Evolutionary conservation across 371 early-diverging fungal genomes (phyloP), one percentile per base, ranked within the genome.

Genomic region (Apophysomyces variabilis): DNA sequence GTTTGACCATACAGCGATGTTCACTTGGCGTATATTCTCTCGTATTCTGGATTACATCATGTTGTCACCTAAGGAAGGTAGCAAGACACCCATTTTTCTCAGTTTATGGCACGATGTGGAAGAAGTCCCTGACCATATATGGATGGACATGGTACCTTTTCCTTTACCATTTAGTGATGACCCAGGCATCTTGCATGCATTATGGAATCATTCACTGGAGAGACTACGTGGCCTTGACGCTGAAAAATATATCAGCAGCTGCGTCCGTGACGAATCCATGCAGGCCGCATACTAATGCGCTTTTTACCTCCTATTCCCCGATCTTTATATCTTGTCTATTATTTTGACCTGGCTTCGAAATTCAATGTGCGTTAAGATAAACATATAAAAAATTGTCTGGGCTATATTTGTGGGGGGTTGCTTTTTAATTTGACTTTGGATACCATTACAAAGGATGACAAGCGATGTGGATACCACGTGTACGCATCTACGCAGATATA

Each of bases 31-130:
- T 1, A 35, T 76, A 7, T 46, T 78, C 1, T 64, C 67, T 0
- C 60, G 38, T 14, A 1, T 79, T 0, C 78, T 79, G 66, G 71
- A 77, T 58, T 73, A 73, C 37, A 77, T 79, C 38, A 76, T 82
- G 80, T 46, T 79, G 3, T 62, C 83, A 12, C 78, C 80, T 36
- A 73, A 67, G 18, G 83, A 82, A 68, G 83, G 80, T 1, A 67
- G 71, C 37, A 38, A 58, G 9, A 82, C 78, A 14, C 73, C 83
- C 7, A 44, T 82, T 9, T 73, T 70, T 18, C 66, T 82, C 2
- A 70, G 70, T 44, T 36, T 78, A 21, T 50, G 54, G 54, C 21
- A 16, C 4, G 21, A 50, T 16, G 9, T 50, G n/a, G 21, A 50
- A 9, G 7, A 9, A 0, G n/a, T 26, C 8, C 18, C 16, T 50